Percentiles rank a stretch among this genome's conserved stretches.
Evolutionary conservation across 1,139 yeast species (phyloP).

Genomic region (Geotrichum restrictum): DNA sequence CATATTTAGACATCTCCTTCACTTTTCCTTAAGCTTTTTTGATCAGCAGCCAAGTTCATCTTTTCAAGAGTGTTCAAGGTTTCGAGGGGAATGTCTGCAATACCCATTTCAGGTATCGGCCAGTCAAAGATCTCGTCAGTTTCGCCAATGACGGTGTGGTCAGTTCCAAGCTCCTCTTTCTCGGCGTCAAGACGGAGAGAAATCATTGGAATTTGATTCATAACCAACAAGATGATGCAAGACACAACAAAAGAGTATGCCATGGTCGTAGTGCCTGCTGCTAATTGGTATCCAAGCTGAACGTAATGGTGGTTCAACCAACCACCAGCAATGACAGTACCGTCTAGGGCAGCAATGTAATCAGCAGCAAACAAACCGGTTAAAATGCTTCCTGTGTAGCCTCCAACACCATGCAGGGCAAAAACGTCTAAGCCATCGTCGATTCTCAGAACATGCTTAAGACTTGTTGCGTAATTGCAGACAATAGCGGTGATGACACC

Average conservation of each 20-base stretch:
- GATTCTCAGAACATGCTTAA: slow-evolving; percentile 65
- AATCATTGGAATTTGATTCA: slow-evolving; percentile 80
- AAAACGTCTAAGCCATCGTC: slow-evolving; percentile 97
- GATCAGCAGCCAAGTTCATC: no score
- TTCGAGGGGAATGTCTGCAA: not conserved
- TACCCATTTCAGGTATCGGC: not conserved
- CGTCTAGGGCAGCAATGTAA: slow-evolving; percentile 72
- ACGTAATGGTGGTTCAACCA: slow-evolving; percentile 89
- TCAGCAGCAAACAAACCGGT: slow-evolving; percentile 94
- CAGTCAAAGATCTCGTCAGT: slow-evolving; percentile 39
- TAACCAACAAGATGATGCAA: slow-evolving; percentile 58
- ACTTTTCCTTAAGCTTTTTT: no score
- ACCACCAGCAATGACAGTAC: slow-evolving; percentile 72
- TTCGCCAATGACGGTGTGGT: slow-evolving; percentile 84
- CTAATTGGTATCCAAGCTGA: slow-evolving; percentile 91
- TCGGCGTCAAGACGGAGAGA: slow-evolving; percentile 82
- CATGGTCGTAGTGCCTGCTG: slow-evolving; percentile 70
- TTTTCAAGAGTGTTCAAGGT: not conserved
- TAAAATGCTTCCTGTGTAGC: slow-evolving; percentile 73
- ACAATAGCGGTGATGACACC: slow-evolving; percentile 75
- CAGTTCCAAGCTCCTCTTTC: slow-evolving; percentile 87
- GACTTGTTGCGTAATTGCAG: slow-evolving; percentile 80
- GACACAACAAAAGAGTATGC: slow-evolving; percentile 81
- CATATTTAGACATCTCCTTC: no score
- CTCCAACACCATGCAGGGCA: slow-evolving; percentile 93